These are phyloP conservation scores for Biscogniauxia marginata DNA, from an alignment of 2,329 filamentous ascomycete genomes.

Conservation along the genomic window DNA sequence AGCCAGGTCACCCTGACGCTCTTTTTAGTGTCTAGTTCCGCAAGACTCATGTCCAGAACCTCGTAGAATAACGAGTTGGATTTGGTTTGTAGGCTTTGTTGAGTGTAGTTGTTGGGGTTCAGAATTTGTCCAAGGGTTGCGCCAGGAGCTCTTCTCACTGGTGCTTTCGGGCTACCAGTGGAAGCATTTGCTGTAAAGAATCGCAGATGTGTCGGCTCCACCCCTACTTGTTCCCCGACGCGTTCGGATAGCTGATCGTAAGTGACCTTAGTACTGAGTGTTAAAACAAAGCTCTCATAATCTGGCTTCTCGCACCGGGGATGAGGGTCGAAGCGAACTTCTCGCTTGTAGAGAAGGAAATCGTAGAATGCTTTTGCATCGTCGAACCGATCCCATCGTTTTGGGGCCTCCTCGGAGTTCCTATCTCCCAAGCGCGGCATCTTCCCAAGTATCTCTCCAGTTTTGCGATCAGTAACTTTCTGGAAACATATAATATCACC, in stretches of 20 bases:
- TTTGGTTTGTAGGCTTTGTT: conserved; percentile 68
- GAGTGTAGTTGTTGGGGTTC: conserved; percentile 68
- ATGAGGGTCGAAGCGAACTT: conserved; percentile 74
- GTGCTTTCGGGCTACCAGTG: conserved; percentile 72
- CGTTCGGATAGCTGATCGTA: conserved; percentile 87
- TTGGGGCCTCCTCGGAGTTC: conserved; percentile 37
- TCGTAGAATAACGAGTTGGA: conserved; percentile 86
- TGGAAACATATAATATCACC: conserved; percentile 98
- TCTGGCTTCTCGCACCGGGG: conserved; percentile 55
- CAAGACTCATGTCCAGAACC: conserved; percentile 88
- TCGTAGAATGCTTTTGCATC: conserved; percentile 91
- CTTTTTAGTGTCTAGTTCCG: conserved; percentile 92
- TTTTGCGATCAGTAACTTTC: conserved; percentile 52
- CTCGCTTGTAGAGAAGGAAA: conserved; percentile 81
- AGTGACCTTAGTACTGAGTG: conserved; percentile 80
- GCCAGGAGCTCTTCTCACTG: conserved; percentile 70
- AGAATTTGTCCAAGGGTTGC: conserved; percentile 79
- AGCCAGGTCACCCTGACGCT: conserved; percentile 79
- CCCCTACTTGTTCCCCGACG: conserved; percentile 73
- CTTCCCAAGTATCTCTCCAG: conserved; percentile 39
- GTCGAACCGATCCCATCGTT: conserved; percentile 53
- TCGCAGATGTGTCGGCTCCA: conserved; percentile 82
- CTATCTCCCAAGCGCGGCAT: conserved; percentile 40
- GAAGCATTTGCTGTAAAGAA: conserved; percentile 83
- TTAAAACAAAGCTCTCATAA: conserved; percentile 69